phyloP scores from a whole-genome alignment of 2,329 filamentous ascomycete genomes.

The Ustulina deusta region DNA sequence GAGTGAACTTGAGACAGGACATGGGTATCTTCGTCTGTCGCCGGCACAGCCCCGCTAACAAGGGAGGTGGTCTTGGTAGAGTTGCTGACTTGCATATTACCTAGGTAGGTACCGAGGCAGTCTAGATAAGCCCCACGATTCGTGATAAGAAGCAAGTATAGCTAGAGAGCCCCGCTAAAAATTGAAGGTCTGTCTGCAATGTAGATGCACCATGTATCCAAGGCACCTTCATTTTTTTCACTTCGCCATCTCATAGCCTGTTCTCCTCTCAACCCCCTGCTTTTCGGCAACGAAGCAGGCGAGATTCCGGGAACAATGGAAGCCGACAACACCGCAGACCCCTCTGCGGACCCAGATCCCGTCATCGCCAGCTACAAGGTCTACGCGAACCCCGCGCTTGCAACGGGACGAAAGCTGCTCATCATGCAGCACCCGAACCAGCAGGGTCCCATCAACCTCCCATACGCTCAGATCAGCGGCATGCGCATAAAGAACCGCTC shows the following conservation, averaged over 20 bases:
- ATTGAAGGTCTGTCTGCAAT: not conserved
- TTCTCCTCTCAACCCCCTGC: not conserved
- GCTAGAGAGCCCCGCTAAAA: constrained; percentile 23
- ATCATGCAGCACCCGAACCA: constrained; percentile 92
- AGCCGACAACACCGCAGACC: constrained; percentile 30
- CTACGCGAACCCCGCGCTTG: constrained; percentile 81
- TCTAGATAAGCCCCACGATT: constrained; percentile 28
- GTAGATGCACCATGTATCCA: not conserved
- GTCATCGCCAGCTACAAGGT: constrained; percentile 83
- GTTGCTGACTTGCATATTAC: not conserved
- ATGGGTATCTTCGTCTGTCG: too few species aligned
- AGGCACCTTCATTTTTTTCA: not conserved
- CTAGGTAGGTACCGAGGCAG: not conserved
- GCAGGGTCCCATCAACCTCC: constrained; percentile 61
- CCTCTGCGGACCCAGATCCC: constrained; percentile 68
- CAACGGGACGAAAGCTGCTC: constrained; percentile 73
- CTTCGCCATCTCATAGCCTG: not conserved
- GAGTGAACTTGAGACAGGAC: too few species aligned
- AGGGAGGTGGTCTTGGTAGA: not conserved
- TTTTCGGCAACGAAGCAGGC: too few species aligned
- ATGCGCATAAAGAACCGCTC: constrained; percentile 85
- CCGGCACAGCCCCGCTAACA: too few species aligned
- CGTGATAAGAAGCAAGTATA: constrained; percentile 17
- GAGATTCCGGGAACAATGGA: constrained; percentile 30
- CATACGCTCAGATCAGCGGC: constrained; percentile 75